Evolutionary conservation across 2,329 filamentous ascomycete genomes (phyloP), one percentile per base, ranked within the genome.

Genomic region (Ramularia collo-cygni): DNA sequence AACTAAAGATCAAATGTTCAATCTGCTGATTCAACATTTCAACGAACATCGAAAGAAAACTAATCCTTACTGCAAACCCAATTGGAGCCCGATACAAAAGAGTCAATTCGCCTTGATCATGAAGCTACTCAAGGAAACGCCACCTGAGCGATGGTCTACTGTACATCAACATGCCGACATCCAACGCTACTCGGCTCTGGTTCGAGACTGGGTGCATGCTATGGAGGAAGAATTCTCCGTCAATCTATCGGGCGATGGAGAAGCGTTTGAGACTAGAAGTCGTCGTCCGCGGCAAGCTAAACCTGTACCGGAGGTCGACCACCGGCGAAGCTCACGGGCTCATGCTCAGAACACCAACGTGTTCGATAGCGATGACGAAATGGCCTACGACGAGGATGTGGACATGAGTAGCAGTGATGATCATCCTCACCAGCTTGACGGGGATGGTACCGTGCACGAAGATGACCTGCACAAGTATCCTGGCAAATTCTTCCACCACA

Each of bases 401-500:
- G 50, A 55, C 13, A 48, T 44, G 28, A 40, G 40, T 26, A 43
- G 43, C 37, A 44, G 41, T 37, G 43, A 39, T 27, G 46, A 49
- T 15, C 33, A 36, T 4, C 40, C 40, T n/a, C 29, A 35, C 10
- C 43, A 44, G 4, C 15, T 45, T 9, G 35, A 38, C 18, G 31
- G 30, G n/a, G 44, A 48, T 18, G 29, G 35, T 14, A 46, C 47
- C 4, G 37, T 51, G 16, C 48, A 48, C 29, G 40, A 43, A 26
- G 49, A 50, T 14, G 47, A 52, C 12, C 39, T 52, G 12, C 41
- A 44, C 33, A 48, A 50, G 18, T 50, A 51, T 32, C 46, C 50
- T 24, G 50, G 50, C 10, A 28, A 40, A 12, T 43, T 42, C 30
- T 59, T 59, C 35, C 52, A 57, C 19, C 57, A 60, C 42, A 52